Evolutionary conservation across 2,329 filamentous ascomycete genomes (phyloP).

Genomic region (Sordariomycetes sp.): DNA sequence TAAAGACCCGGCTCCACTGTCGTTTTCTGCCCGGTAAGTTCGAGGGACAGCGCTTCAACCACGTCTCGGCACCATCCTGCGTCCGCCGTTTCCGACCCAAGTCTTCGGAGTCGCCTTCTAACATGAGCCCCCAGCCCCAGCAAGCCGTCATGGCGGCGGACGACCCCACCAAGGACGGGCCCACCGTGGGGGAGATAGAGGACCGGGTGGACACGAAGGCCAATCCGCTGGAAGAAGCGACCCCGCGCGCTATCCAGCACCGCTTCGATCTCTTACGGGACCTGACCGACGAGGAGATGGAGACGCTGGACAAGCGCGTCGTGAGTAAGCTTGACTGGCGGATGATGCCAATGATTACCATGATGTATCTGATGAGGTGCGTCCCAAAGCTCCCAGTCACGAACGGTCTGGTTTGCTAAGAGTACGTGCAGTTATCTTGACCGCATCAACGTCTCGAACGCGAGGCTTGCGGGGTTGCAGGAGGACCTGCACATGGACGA

Average conservation of each 20-base stretch:
- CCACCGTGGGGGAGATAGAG: neutral
- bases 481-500: conserved; percentile 18
- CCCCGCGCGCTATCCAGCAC: conserved; percentile 10
- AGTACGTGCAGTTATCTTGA: conserved; percentile 27
- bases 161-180: neutral
- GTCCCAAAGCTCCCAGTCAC: neutral
- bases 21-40: neutral
- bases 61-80: neutral
- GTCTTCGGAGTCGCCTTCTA: neutral
- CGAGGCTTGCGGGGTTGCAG: conserved; percentile 19
- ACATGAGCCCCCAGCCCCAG: neutral
- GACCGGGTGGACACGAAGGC: neutral
- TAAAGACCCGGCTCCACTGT: neutral
- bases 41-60: neutral
- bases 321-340: conserved; percentile 17
- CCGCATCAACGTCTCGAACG: conserved; percentile 32
- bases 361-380: conserved; percentile 16
- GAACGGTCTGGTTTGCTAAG: neutral
- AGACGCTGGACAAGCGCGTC: conserved; percentile 13
- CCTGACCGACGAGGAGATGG: conserved; percentile 11
- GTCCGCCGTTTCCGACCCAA: neutral
- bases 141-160: neutral
- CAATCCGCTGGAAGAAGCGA: conserved; percentile 4
- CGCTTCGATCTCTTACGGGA: conserved; percentile 11
- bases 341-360: conserved; percentile 14